Evolutionary conservation across 345 rosid genomes (phyloP).

Genomic region (Boechera retrofracta): DNA sequence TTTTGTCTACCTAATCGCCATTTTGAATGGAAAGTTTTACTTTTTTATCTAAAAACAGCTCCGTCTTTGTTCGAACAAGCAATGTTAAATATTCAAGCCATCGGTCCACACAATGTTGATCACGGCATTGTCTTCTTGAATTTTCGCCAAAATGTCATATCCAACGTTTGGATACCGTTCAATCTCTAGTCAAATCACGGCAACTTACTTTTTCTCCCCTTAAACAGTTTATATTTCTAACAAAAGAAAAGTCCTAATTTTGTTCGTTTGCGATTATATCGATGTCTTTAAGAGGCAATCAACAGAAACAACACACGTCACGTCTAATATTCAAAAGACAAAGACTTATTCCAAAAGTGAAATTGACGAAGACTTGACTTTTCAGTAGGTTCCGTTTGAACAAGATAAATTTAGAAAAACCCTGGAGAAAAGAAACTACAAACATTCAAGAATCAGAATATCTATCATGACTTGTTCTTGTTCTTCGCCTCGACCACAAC

Average conservation of each 20-base stretch:
- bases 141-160: not conserved
- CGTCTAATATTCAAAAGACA: not conserved
- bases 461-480: constrained; percentile 6
- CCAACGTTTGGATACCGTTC: not conserved
- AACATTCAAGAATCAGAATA: not conserved
- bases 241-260: not conserved
- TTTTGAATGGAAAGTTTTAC: too few species aligned
- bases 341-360: not conserved
- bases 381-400: not conserved
- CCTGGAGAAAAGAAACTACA: not conserved
- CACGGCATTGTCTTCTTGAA: not conserved
- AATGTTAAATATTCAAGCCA: too few species aligned
- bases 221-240: not conserved
- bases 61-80: too few species aligned
- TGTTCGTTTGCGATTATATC: not conserved
- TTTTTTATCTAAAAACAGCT: too few species aligned
- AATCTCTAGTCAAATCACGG: not conserved
- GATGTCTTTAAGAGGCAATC: not conserved
- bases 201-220: not conserved
- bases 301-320: not conserved
- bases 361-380: not conserved
- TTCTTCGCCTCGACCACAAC: constrained; percentile 1
- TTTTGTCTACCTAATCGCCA: too few species aligned
- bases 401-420: not conserved
- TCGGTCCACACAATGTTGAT: too few species aligned